Evolutionary conservation across 768 basidiomycete genomes (phyloP), one percentile per base, ranked within the genome.

Genomic region (Russula compacta): DNA sequence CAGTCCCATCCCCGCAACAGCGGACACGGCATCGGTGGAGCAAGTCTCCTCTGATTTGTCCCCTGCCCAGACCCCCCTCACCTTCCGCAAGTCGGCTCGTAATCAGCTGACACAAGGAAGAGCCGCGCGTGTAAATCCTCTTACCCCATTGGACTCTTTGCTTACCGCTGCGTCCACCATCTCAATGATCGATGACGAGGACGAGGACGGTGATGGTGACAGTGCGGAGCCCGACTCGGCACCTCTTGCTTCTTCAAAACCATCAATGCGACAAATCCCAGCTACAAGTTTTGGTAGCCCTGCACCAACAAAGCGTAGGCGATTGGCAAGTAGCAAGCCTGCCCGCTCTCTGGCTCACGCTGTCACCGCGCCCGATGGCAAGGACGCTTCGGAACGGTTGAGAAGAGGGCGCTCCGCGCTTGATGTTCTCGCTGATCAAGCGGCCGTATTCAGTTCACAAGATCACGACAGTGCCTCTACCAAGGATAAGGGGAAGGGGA

Each of bases 381-480:
- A 59, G 35, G 49, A 33, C 24, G 21, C 58, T 42, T 42, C 61
- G 6, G 61, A 35, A 44, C 43, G 52, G 36, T 32, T 39, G 9
- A 58, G 47, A 51, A 54, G 65, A 35, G 54, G 48, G 33, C 57
- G 60, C 11, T 60, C 62, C 24, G 87, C 83, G 7, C 73, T 89
- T 67, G 86, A 89, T 66, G 85, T 89, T 8, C 73, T 89, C 38
- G 87, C 87, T 1, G 86, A 87, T 65, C 85, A 88, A 69, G 85
- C 87, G 3, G 83, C 83, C 19, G 65, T 59, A 17, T 66, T 80
- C 70, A 71, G 75, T 70, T 69, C 76, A 66, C 63, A 75, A 67
- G 68, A 75, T 63, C 68, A 57, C 17, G 65, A 58, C 7, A 40
- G 33, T 43, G 55, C 36, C n/a, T 52, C 65, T 14, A 39, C 47